Percentiles rank a stretch among this genome's conserved stretches.
These are phyloP conservation scores for Magnaporthales sp. DNA, from an alignment of 2,329 filamentous ascomycete species.

Conservation along the genomic window DNA sequence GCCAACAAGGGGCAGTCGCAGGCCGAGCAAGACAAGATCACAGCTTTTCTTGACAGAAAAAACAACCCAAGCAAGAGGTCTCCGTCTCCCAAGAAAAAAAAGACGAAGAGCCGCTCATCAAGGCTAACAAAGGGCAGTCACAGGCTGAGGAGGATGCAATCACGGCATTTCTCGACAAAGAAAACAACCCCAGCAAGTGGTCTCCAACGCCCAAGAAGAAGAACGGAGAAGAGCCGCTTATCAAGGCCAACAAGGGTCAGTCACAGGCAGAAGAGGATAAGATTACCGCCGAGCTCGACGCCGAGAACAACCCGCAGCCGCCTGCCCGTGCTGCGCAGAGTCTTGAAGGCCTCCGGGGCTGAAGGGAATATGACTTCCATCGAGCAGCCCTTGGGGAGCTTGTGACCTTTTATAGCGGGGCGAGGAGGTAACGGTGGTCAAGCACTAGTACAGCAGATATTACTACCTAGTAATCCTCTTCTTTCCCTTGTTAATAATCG, in stretches of 20 bases:
- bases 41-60: not conserved
- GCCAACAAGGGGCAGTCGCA: no score
- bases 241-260: not conserved
- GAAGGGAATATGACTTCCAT: not conserved
- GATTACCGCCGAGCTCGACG: not conserved
- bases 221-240: not conserved
- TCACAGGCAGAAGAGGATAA: not conserved
- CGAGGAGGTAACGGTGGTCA: no score
- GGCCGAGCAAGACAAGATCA: not conserved
- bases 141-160: not conserved
- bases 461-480: no score
- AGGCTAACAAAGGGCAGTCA: no score
- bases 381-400: not conserved
- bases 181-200: not conserved
- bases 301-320: not conserved
- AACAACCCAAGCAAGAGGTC: no score
- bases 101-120: no score
- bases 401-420: not conserved
- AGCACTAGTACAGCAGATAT: no score
- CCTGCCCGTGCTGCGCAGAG: not conserved
- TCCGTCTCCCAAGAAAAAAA: no score
- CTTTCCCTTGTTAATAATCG: no score
- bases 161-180: not conserved
- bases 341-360: not conserved
- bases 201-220: not conserved